Evolutionary conservation across 495 filamentous ascomycete species (phyloP), one percentile per base, ranked within the genome.

Genomic region (Penicillium macrosclerotiorum): DNA sequence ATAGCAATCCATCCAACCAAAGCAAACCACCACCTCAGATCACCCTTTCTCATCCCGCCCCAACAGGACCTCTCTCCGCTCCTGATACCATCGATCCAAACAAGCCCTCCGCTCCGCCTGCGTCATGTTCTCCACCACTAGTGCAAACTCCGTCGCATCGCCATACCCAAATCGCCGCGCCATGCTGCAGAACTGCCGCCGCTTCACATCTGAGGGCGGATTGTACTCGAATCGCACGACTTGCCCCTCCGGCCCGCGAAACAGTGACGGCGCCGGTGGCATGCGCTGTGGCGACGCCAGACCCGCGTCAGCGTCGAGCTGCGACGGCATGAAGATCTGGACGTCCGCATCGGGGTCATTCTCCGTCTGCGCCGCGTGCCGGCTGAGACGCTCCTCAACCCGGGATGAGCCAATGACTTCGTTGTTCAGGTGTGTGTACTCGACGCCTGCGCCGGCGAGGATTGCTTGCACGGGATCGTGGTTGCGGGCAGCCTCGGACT

Each of bases 351-450:
- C 72, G 44, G 63, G 77, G 23, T 77, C 76, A 4, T 76, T 76
- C 0, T 41, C 18, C 9, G 77, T 76, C 45, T 85, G 77, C 52
- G 87, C 76, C 3, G 93, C 94, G 24, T 81, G 81, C 9, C 82
- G 79, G 41, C 84, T 88, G 16, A 97, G 78, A 32, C 79, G 77
- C 45, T 84, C 84, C 69, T 98, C 93, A 16, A 95, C 77, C 42
- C 83, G 86, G 7, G 86, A 91, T 0, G 88, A 87, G 25, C 93
- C 93, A 36, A 98, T 84, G 13, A 98, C 91, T 67, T 98, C 93
- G 30, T 86, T 90, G 60, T 98, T 98, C 48, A 96, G 85, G 57
- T 98, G 93, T 8, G 89, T 94, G 63, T 98, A 98, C 63, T 93
- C 83, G 11, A 98, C 91, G 5, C 94, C 93, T 2, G 89, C 91